Percentiles rank a stretch among this genome's conserved stretches.
Conservation (phyloP, 768 basidiomycete species). For the Termitomyces titanicus region DNA sequence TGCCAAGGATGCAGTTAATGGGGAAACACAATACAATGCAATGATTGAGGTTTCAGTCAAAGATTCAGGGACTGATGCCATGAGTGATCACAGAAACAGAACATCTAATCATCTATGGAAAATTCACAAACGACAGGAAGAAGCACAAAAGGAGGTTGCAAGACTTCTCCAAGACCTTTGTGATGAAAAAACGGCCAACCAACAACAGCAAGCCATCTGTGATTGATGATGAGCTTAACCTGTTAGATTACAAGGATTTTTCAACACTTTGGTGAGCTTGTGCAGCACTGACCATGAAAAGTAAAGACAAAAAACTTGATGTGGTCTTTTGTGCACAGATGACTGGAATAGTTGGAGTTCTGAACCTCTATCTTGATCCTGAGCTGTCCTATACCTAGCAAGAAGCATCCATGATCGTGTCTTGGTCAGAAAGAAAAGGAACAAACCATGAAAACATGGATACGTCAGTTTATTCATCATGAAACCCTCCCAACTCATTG, state of each 20-base stretch:
- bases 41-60: too few species aligned
- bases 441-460: background rate
- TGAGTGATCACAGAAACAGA: too few species aligned
- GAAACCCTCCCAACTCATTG: too few species aligned
- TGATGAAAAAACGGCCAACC: background rate
- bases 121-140: background rate
- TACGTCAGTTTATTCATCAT: too few species aligned
- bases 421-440: background rate
- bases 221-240: background rate
- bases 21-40: too few species aligned
- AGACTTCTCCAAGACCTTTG: background rate
- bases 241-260: background rate
- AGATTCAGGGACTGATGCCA: too few species aligned
- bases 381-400: too few species aligned
- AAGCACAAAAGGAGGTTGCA: background rate
- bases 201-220: background rate
- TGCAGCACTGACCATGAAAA: background rate
- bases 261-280: background rate
- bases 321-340: too few species aligned
- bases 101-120: too few species aligned
- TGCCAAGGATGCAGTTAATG: too few species aligned
- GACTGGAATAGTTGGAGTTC: too few species aligned
- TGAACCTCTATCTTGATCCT: too few species aligned
- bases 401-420: background rate
- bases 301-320: background rate